Conservation (phyloP, 495 filamentous ascomycete genomes). For the Penicillium lividum region DNA sequence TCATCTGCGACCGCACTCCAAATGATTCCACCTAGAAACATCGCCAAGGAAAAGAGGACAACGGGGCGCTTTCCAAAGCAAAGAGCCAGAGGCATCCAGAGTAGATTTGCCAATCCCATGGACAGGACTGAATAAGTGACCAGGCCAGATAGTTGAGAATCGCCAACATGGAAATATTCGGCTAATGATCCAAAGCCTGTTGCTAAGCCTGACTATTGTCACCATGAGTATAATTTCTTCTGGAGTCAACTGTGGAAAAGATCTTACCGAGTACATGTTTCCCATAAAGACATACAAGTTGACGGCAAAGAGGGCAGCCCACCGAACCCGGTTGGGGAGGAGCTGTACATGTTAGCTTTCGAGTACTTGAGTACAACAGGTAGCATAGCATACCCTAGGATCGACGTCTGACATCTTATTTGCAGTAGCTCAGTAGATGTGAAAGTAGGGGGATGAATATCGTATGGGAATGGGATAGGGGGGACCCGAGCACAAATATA, state of each 20-base stretch:
- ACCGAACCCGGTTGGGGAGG: slow-evolving; percentile 27
- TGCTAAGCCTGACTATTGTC: slow-evolving; percentile 29
- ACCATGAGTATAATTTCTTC: not conserved
- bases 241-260: not conserved
- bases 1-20: slow-evolving; percentile 34
- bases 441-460: not conserved
- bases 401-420: not conserved
- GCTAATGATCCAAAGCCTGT: slow-evolving; percentile 39
- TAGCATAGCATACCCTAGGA: slow-evolving; percentile 3
- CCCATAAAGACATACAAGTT: slow-evolving; percentile 43
- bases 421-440: not conserved
- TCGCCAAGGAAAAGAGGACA: slow-evolving; percentile 42
- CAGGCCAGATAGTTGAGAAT: slow-evolving; percentile 27
- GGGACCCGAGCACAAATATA: slow-evolving; percentile 10
- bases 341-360: slow-evolving; percentile 21
- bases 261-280: slow-evolving; percentile 38
- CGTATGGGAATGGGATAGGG: slow-evolving; percentile 5
- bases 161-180: slow-evolving; percentile 28
- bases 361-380: not conserved
- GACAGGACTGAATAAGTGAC: slow-evolving; percentile 38
- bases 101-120: slow-evolving; percentile 41
- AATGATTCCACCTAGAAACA: slow-evolving; percentile 39
- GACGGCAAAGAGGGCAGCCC: slow-evolving; percentile 36
- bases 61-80: slow-evolving; percentile 49
- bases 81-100: slow-evolving; percentile 53